These are phyloP conservation scores for Syzygium grande DNA, from an alignment of 345 rosid genomes.

Conservation along the genomic window DNA sequence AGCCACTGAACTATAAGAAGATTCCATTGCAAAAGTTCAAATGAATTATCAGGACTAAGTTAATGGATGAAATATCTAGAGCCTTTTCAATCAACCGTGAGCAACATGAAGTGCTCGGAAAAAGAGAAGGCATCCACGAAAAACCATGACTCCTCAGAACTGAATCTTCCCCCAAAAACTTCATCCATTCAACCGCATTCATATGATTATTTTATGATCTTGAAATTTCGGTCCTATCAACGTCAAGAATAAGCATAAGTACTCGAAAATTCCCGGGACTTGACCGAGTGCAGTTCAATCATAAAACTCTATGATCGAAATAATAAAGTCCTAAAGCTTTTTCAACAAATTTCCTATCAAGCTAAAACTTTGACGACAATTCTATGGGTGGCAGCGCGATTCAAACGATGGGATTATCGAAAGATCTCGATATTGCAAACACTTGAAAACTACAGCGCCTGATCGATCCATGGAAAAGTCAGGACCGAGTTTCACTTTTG, in stretches of 20 bases:
- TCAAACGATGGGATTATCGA: not conserved
- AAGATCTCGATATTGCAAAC: not conserved
- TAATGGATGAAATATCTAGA: not conserved
- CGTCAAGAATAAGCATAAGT: not conserved
- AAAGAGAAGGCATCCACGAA: not conserved
- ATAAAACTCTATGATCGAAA: not conserved
- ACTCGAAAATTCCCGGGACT: not conserved
- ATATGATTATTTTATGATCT: not conserved
- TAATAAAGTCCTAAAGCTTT: not conserved
- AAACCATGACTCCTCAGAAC: not conserved
- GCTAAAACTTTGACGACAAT: no score
- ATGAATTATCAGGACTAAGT: not conserved
- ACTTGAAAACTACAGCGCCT: not conserved
- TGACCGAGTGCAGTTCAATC: not conserved
- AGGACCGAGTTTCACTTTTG: not conserved
- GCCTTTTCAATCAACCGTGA: not conserved
- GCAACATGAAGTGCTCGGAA: not conserved
- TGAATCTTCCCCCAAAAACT: not conserved
- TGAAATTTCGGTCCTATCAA: not conserved
- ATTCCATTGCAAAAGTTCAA: not conserved
- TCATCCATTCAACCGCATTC: not conserved
- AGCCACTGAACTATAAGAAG: not conserved
- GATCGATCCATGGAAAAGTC: not conserved
- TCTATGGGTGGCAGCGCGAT: no score
- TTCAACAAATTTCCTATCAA: not conserved